Evolutionary conservation across 441 rosid genomes (phyloP), one percentile per base, ranked within the genome.

Genomic region (Gossypium davidsonii): DNA sequence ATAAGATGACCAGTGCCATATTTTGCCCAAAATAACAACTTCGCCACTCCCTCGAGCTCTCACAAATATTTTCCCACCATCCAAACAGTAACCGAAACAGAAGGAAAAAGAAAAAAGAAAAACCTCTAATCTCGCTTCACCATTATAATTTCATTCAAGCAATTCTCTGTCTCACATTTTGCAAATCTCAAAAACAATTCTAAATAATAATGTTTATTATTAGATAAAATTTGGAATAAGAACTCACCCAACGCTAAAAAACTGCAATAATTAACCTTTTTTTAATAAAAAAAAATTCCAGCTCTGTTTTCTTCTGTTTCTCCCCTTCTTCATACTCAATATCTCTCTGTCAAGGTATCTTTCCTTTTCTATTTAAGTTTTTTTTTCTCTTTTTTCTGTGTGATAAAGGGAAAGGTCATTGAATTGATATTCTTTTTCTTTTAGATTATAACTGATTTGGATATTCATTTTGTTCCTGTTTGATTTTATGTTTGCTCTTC

Each of bases 401-500:
- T 39, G 44, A 39, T 39, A 1, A 39, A 8, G 11, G 11, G 44
- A 39, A 37, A 37, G 44, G 21, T 5, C 70, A 23, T 57, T 42
- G 17, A 21, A 59, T 61, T 59, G 18, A 37, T 65, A 2, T 53
- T 3, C 10, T 70, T 72, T 72, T 70, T 69, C 12, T 68, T 37
- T 20, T 48, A 57, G 59, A 11, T 42, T 42, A 1, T 11, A 28
- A 17, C 25, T 8, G 44, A 39, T 39, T 39, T 39, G 44, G 44
- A 39, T 39, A 39, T 39, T 52, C 14, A 5, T 7, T 60, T 12
- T 20, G 26, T 75, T 74, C 21, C 1, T 62, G 17, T 57, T 64
- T 34, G 68, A 7, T 57, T 61, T 67, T 18, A 2, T 73, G 52
- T 65, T 78, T 64, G 74, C 11, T 79, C 73, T 73, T 77, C 76